phyloP scores from a whole-genome alignment of 2,329 filamentous ascomycete genomes.

The Metarhizium album region DNA sequence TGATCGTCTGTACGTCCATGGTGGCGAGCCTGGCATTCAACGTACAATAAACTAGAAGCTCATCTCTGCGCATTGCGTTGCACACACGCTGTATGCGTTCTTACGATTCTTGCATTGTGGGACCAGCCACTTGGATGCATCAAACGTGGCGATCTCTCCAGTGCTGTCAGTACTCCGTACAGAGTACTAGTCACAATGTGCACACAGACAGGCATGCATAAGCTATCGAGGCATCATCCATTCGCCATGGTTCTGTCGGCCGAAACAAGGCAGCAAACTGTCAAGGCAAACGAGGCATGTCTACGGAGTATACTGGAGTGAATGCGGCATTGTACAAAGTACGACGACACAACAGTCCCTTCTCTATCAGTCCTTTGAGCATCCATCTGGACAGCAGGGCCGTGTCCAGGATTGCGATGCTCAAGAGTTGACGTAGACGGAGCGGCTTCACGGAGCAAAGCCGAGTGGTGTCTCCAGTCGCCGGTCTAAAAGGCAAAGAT shows the following conservation, averaged over 20 bases:
- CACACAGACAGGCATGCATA: slow-evolving; percentile 1
- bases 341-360: background rate
- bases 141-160: slow-evolving; percentile 15
- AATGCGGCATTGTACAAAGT: background rate
- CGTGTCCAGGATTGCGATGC: no score
- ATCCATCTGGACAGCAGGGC: no score
- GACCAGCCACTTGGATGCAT: slow-evolving; percentile 10
- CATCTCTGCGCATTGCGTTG: background rate
- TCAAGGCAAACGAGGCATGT: background rate
- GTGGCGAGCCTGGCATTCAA: no score
- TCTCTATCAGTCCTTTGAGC: background rate
- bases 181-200: background rate
- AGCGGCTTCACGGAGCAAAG: no score
- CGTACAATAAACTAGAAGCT: no score
- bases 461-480: no score
- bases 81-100: slow-evolving; percentile 2
- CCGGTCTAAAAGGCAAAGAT: no score
- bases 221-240: no score
- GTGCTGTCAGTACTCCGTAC: slow-evolving; percentile 12
- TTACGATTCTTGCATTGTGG: slow-evolving; percentile 7
- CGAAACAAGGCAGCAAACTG: slow-evolving; percentile 1
- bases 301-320: background rate
- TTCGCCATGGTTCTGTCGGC: background rate
- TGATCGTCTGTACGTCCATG: no score
- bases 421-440: no score